A percentile compares a stretch with the other conserved stretches of the same genome.
These are phyloP conservation scores for Malus hybrid DNA, from an alignment of 331 rosid genomes.

Conservation along the genomic window DNA sequence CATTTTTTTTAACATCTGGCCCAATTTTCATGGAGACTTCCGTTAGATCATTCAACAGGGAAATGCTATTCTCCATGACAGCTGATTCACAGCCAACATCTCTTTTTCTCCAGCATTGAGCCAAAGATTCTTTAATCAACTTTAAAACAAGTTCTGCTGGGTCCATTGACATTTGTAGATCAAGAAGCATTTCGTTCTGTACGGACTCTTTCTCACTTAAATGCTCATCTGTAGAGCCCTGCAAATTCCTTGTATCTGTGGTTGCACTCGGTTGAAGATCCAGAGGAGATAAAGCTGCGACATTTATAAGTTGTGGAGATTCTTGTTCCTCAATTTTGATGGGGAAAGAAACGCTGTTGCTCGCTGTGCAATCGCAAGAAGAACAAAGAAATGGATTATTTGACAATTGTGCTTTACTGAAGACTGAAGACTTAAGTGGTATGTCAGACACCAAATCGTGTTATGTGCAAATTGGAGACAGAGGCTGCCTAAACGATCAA, in stretches of 20 bases:
- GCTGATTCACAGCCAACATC: constrained; percentile 9
- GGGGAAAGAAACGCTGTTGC: background rate
- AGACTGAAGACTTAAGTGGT: background rate
- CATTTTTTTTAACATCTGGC: constrained; percentile 28
- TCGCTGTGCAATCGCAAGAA: background rate
- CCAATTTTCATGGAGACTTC: constrained; percentile 24
- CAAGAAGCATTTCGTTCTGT: constrained; percentile 3
- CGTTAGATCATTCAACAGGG: constrained; percentile 26
- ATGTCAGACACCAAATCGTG: background rate
- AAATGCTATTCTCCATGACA: constrained; percentile 9
- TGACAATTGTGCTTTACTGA: background rate
- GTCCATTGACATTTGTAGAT: constrained; percentile 29
- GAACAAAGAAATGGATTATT: background rate
- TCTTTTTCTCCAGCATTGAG: constrained; percentile 4
- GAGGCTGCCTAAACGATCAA: background rate
- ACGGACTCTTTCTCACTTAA: constrained; percentile 8
- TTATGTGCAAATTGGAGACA: background rate
- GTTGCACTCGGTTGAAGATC: constrained; percentile 6
- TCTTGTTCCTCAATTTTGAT: constrained; percentile 14
- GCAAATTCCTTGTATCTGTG: constrained; percentile 15
- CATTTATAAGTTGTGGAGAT: background rate
- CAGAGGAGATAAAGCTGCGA: background rate
- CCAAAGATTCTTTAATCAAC: constrained; percentile 3
- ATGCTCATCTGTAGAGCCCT: constrained; percentile 9
- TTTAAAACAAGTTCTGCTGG: constrained; percentile 34